A percentile compares a stretch with the other conserved stretches of the same genome.
Evolutionary conservation across 2,329 filamentous ascomycete genomes (phyloP).

Genomic region (Beauveria medogensis): DNA sequence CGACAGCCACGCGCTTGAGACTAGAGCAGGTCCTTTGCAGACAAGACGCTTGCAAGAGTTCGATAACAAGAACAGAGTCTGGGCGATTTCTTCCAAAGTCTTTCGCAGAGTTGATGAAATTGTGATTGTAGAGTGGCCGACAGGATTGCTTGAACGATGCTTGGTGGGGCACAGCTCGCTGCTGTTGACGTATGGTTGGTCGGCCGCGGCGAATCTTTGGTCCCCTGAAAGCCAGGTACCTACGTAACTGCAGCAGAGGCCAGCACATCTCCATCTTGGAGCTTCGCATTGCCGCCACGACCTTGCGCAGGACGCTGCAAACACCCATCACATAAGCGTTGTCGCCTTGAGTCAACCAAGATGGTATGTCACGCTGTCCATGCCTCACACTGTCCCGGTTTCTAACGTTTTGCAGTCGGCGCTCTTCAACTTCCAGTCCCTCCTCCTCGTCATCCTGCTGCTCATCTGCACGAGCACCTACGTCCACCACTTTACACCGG

Average conservation of each 20-base stretch:
- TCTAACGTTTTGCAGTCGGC: constrained; percentile 57
- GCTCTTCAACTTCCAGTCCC: constrained; percentile 97
- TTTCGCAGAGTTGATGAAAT: not conserved
- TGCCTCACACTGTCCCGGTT: not conserved
- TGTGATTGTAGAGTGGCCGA: not conserved
- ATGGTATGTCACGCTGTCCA: constrained; percentile 19
- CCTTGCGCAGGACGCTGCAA: not conserved
- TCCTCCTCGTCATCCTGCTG: constrained; percentile 87
- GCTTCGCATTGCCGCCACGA: not conserved
- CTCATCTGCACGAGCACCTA: constrained; percentile 95
- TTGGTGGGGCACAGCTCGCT: not conserved
- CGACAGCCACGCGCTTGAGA: not conserved
- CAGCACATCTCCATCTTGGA: not conserved
- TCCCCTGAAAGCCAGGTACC: constrained; percentile 16
- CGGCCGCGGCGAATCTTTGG: constrained; percentile 30
- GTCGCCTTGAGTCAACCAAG: constrained; percentile 1
- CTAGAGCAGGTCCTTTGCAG: not conserved
- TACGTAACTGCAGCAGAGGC: constrained; percentile 6
- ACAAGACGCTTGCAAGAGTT: not conserved
- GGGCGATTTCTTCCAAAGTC: not conserved
- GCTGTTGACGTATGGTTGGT: constrained; percentile 11
- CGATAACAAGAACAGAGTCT: not conserved
- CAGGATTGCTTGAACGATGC: constrained; percentile 9
- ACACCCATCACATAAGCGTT: not conserved
- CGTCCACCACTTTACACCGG: constrained; percentile 80